Evolutionary conservation across 2,329 filamentous ascomycete genomes (phyloP).

Genomic region (Samsoniella hepiali): DNA sequence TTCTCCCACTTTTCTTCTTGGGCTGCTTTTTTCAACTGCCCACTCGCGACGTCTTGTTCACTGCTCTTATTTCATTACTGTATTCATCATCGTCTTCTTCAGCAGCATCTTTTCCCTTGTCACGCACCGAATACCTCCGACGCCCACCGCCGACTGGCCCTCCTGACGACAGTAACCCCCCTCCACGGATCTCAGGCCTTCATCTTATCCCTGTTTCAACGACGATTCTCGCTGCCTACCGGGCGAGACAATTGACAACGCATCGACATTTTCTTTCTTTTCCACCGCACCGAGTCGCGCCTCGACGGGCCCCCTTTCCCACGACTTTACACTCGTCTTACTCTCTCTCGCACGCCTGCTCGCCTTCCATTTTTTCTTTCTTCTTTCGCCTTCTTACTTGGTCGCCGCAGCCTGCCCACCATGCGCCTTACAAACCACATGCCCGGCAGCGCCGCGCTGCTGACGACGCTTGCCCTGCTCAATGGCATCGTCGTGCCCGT

Average conservation of each 20-base stretch:
- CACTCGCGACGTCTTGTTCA: too few species aligned
- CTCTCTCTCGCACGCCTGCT: background rate
- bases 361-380: background rate
- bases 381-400: background rate
- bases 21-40: too few species aligned
- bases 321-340: background rate
- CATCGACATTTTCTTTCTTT: background rate
- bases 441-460: slow-evolving; percentile 8
- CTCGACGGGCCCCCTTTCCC: background rate
- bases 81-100: too few species aligned
- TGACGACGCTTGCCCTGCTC: slow-evolving; percentile 9
- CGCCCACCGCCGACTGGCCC: too few species aligned
- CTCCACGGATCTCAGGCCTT: too few species aligned
- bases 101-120: too few species aligned
- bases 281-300: background rate
- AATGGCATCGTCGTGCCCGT: slow-evolving; percentile 13
- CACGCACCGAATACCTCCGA: too few species aligned
- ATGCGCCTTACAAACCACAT: slow-evolving; percentile 6
- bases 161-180: too few species aligned
- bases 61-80: too few species aligned
- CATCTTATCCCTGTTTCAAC: too few species aligned
- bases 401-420: background rate
- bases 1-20: too few species aligned
- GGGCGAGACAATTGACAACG: slow-evolving; percentile 1
- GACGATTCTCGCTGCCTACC: too few species aligned